Base-by-base conservation (phyloP, 495 filamentous ascomycete genomes). In the Hyaloscypha bicolor region DNA sequence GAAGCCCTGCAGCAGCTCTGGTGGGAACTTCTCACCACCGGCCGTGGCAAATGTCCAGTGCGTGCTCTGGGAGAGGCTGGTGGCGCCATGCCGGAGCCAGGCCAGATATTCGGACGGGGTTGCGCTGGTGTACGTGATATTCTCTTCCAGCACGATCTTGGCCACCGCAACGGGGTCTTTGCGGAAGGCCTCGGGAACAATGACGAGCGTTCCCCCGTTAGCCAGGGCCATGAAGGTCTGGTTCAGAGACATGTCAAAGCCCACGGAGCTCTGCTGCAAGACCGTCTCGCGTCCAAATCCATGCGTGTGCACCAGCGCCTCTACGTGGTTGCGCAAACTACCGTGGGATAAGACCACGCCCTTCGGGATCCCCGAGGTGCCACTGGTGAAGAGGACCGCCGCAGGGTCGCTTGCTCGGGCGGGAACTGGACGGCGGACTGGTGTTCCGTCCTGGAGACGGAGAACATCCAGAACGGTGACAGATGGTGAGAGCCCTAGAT, bases 301-400 rank as follows among this genome's bases (percentile, higher is more conserved):
- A 4, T 45, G 57, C 4, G 12, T 42, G 45, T 75, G 63, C 1
- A 57, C 73, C 0, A 70, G 65, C 6, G 59, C 70, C 57, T 79
- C 74, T 11, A 80, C 64, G 4, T 80, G 65, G 31, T 79, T 76
- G 2, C 62, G 19, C 1, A 81, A 66, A 72, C 88, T 91, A 65
- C 79, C 78, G 73, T 99, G 94, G 4, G 89, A 91, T 65, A 98
- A 77, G 32, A 93, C 80, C 6, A 97, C 93, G 62, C 95, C 95
- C 79, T 99, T 99, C 9, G 95, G 95, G 62, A 56, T 14, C 6
- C 53, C 53, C 19, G 53, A 9, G 16, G 53, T 9, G 19, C 53
- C 53, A 29, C 53, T 56, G 22, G n/a, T 56, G 53, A 29, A 56
- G 6, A 56, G 6, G 30, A 56, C 16, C 21, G 21, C 19, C 19